Base-by-base conservation (phyloP, 2,329 filamentous ascomycete species). In the Pyricularia grisea region DNA sequence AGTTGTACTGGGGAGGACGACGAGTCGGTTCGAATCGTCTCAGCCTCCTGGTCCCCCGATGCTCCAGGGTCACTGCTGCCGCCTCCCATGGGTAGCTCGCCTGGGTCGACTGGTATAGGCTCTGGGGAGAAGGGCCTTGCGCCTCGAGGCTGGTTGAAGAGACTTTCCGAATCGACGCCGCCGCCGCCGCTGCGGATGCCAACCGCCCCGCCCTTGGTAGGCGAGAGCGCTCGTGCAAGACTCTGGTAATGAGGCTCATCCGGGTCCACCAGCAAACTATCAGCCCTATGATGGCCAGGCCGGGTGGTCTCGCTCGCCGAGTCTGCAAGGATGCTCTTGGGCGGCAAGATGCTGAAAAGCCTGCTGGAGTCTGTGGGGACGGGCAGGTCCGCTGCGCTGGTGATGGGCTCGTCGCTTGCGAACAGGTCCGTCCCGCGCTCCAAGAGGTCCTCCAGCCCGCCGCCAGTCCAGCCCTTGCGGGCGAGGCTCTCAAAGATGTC, bases 401-500 rank as follows among this genome's bases (percentile, higher is more conserved):
- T 67, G 23, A 71, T 68, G 50, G 70, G 69, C 60, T 71, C 71
- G 58, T 75, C 73, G 68, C 71, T 73, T 9, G 76, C 73, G 55
- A 78, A 78, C 23, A 90, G 77, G 74, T 91, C 88, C 50, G 82
- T 81, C 10, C 88, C 88, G 74, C 84, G 86, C 70, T 90, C 88
- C 3, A 91, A 79, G 4, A 91, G 77, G 42, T 90, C 88, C 70
- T 90, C 88, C 31, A 91, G 78, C 0, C 88, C 88, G 33, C 88
- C 88, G 55, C 88, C 88, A 25, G 80, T 85, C 88, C 88, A 90
- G 9, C 88, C 88, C 74, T 91, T 91, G 70, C 87, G 80, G 25
- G 88, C 88, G 28, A 91, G 78, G 28, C 85, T 82, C 79, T 91
- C 88, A 70, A 90, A 90, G 31, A 91, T 90, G 77, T 91, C 88